These are phyloP conservation scores for Hemisphaericaspora subhashii DNA, from an alignment of 1,139 yeast genomes.

Conservation along the genomic window DNA sequence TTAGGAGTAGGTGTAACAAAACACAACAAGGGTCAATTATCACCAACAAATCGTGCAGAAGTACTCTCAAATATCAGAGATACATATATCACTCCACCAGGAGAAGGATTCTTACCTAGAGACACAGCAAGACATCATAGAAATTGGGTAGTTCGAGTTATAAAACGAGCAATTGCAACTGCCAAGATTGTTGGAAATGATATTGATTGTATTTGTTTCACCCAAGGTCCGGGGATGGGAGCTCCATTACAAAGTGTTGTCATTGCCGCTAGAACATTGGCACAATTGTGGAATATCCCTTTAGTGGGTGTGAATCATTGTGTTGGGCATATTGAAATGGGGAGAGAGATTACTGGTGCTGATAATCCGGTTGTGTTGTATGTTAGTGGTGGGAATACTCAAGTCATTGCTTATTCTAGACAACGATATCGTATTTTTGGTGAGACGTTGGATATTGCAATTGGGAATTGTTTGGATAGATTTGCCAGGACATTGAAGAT, in stretches of 20 bases:
- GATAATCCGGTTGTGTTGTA: conserved; percentile 91
- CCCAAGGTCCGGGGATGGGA: conserved; percentile 99
- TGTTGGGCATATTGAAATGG: conserved; percentile 98
- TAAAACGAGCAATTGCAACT: conserved; percentile 64
- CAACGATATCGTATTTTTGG: conserved; percentile 95
- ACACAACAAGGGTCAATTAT: conserved; percentile 59
- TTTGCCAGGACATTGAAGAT: conserved; percentile 90
- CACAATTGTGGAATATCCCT: conserved; percentile 81
- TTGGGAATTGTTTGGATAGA: conserved; percentile 93
- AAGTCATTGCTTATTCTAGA: conserved; percentile 92
- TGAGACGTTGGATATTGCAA: conserved; percentile 94
- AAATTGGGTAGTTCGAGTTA: conserved; percentile 88
- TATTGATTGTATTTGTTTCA: conserved; percentile 88
- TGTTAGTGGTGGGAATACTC: conserved; percentile 98
- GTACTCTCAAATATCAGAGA: conserved; percentile 88
- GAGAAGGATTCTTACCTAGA: conserved; percentile 94
- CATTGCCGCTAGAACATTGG: conserved; percentile 83
- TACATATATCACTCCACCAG: conserved; percentile 95
- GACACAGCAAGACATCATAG: conserved; percentile 97
- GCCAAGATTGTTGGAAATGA: conserved; percentile 59
- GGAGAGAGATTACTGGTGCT: conserved; percentile 95
- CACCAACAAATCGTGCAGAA: conserved; percentile 59
- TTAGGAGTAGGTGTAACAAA: conserved; percentile 89
- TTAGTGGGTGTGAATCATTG: conserved; percentile 95
- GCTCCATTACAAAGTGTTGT: conserved; percentile 95